phyloP scores from a whole-genome alignment of 129 eudicot genomes.

The Arctium lappa region DNA sequence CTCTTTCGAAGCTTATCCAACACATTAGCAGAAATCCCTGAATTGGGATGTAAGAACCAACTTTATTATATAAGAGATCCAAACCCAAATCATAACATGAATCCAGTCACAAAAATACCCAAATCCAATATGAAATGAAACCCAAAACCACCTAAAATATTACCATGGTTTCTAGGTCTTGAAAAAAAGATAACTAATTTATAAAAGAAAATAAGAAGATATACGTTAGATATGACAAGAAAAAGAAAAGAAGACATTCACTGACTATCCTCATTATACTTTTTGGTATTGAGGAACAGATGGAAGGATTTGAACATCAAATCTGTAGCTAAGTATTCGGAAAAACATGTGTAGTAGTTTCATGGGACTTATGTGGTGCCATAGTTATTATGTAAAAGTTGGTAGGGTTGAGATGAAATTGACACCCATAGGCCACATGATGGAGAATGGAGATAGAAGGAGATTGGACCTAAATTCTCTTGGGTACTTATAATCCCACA shows the following conservation, averaged over 20 bases:
- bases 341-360: slow-evolving; percentile 16
- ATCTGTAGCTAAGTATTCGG: slow-evolving; percentile 9
- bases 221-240: background rate
- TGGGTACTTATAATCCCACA: background rate
- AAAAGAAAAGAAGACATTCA: background rate
- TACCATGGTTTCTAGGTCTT: background rate
- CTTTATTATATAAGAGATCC: no score
- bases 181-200: background rate
- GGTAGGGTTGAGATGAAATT: background rate
- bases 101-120: no score
- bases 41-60: no score
- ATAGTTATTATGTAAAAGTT: slow-evolving; percentile 13
- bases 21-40: no score
- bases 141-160: no score
- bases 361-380: slow-evolving; percentile 3
- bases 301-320: slow-evolving; percentile 16
- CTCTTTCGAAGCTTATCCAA: no score
- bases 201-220: background rate
- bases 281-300: slow-evolving; percentile 17
- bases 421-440: background rate
- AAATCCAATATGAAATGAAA: no score
- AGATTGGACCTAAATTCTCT: background rate
- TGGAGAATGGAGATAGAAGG: background rate
- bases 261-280: slow-evolving; percentile 22
- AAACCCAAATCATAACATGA: no score